Evolutionary conservation across 2,329 filamentous ascomycete species (phyloP).

Genomic region (Penicillium sp.): DNA sequence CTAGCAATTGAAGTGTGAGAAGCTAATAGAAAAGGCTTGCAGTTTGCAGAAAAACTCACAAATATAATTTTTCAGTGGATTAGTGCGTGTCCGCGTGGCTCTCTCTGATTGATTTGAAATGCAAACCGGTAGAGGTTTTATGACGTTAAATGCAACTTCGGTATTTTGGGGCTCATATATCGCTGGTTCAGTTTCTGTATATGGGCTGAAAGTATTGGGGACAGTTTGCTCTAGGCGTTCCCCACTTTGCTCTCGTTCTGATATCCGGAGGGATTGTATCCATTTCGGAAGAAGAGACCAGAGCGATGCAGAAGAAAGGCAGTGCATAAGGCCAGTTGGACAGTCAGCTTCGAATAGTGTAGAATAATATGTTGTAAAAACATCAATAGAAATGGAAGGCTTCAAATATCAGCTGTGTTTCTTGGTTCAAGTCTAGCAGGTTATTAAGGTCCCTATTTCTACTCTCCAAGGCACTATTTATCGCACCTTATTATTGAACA

Average conservation of each 20-base stretch:
- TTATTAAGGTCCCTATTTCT: neutral
- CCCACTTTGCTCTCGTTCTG: neutral
- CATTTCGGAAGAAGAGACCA: slow-evolving; percentile 2
- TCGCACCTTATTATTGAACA: neutral
- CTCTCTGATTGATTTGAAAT: neutral
- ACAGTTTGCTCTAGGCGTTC: neutral
- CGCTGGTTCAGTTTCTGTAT: neutral
- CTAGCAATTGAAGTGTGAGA: neutral
- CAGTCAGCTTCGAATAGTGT: neutral
- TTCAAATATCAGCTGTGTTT: neutral
- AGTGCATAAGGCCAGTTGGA: neutral
- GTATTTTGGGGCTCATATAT: neutral
- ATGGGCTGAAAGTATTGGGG: neutral
- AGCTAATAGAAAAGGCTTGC: neutral
- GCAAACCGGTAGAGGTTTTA: neutral
- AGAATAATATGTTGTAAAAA: neutral
- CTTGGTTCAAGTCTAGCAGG: neutral
- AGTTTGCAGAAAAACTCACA: neutral
- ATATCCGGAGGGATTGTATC: neutral
- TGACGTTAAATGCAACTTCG: neutral
- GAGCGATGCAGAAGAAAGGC: slow-evolving; percentile 1
- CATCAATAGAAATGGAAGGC: neutral
- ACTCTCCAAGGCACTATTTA: neutral
- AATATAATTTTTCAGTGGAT: neutral
- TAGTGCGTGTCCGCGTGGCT: neutral